Conservation (phyloP, 2,329 filamentous ascomycete species). For the Ascocoryne sarcoides region DNA sequence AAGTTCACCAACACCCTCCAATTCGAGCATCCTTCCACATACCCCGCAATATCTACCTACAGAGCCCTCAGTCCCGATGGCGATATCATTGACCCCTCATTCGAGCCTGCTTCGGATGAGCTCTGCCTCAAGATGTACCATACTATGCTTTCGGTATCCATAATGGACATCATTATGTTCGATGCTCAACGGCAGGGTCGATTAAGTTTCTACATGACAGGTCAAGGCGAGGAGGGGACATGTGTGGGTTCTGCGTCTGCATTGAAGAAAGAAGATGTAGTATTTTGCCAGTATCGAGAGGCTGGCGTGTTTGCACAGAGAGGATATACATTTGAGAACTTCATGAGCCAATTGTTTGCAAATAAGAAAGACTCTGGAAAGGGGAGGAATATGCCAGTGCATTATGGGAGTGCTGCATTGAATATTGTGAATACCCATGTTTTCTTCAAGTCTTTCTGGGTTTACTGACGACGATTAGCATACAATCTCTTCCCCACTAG, state of each 20-base stretch:
- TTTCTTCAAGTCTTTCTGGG: background rate
- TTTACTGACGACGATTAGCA: slow-evolving; percentile 41
- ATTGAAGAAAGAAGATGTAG: slow-evolving; percentile 72
- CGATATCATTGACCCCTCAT: slow-evolving; percentile 64
- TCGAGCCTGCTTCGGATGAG: slow-evolving; percentile 40
- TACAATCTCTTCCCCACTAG: slow-evolving; percentile 76
- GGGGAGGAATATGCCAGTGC: slow-evolving; percentile 94
- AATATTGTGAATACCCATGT: slow-evolving; percentile 57
- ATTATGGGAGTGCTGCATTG: slow-evolving; percentile 78
- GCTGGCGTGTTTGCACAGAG: slow-evolving; percentile 84
- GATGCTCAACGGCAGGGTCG: slow-evolving; percentile 77
- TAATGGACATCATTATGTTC: slow-evolving; percentile 98
- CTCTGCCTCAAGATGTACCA: slow-evolving; percentile 31
- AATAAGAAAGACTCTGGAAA: slow-evolving; percentile 72
- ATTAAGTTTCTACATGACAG: slow-evolving; percentile 78
- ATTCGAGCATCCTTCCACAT: slow-evolving; percentile 66
- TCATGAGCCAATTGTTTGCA: slow-evolving; percentile 92
- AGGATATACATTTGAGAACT: slow-evolving; percentile 77
- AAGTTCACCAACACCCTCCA: slow-evolving; percentile 75
- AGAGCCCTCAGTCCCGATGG: slow-evolving; percentile 87
- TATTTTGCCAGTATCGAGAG: slow-evolving; percentile 93
- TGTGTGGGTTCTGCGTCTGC: slow-evolving; percentile 83
- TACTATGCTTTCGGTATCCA: slow-evolving; percentile 59
- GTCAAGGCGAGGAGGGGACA: slow-evolving; percentile 59
- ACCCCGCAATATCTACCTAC: slow-evolving; percentile 79